phyloP scores from a whole-genome alignment of 441 rosid species.

The Lepidium campestre region DNA sequence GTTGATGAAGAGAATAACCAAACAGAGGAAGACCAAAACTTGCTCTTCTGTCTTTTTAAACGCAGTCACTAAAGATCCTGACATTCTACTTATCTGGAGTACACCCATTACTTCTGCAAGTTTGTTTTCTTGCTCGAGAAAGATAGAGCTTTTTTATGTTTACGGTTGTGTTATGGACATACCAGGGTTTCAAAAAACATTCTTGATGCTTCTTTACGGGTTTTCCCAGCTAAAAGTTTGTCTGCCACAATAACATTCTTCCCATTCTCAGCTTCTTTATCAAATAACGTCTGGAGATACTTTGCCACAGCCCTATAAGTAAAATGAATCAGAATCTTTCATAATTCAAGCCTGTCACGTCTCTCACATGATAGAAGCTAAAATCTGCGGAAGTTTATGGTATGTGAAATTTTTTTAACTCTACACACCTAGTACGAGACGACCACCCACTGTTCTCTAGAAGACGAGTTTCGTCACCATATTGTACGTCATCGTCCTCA shows the following conservation, averaged over 20 bases:
- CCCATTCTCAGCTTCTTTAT: slow-evolving; percentile 59
- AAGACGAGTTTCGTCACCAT: slow-evolving; percentile 56
- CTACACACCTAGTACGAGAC: slow-evolving; percentile 84
- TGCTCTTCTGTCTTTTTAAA: background rate
- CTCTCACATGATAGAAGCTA: background rate
- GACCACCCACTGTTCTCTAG: slow-evolving; percentile 98
- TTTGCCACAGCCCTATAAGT: slow-evolving; percentile 83
- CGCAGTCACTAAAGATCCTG: too few relatives aligned
- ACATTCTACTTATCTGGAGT: background rate
- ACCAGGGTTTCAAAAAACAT: slow-evolving; percentile 99
- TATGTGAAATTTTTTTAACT: background rate
- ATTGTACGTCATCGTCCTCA: slow-evolving; percentile 46
- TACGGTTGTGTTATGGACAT: slow-evolving; percentile 22
- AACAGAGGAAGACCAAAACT: background rate
- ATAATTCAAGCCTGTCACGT: background rate
- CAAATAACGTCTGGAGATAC: slow-evolving; percentile 75
- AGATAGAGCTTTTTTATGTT: background rate
- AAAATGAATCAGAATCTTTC: slow-evolving; percentile 3
- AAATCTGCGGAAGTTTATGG: background rate
- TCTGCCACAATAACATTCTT: slow-evolving; percentile 56
- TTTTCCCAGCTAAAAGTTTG: slow-evolving; percentile 76
- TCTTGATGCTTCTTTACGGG: slow-evolving; percentile 98
- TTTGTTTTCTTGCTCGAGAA: background rate
- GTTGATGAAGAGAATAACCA: background rate
- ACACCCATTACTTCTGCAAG: background rate